A percentile compares a stretch with the other conserved stretches of the same genome.
Evolutionary conservation across 2,329 filamentous ascomycete species (phyloP).

Genomic region (Diaporthe citriasiana): DNA sequence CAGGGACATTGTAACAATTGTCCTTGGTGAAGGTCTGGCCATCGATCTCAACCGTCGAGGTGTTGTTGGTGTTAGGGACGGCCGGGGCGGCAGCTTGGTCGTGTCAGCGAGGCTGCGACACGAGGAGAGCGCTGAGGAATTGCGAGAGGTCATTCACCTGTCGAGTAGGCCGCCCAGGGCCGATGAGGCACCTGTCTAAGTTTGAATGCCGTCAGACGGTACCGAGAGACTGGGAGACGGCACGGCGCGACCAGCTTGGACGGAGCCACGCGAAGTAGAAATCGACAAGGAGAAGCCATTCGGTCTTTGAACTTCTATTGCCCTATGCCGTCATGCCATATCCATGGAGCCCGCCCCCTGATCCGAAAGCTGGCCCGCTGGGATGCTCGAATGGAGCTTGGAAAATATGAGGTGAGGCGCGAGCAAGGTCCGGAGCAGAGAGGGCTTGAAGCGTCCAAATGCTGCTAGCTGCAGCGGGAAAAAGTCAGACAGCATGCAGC

Average conservation of each 20-base stretch:
- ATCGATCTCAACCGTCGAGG: constrained; percentile 68
- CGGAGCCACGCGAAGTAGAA: constrained; percentile 24
- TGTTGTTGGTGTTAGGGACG: constrained; percentile 14
- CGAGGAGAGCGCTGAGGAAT: not conserved
- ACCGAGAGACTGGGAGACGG: constrained; percentile 12
- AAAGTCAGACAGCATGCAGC: constrained; percentile 26
- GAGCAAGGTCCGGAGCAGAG: not conserved
- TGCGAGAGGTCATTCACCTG: constrained; percentile 39
- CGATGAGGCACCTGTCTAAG: constrained; percentile 18
- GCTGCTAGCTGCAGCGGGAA: constrained; percentile 6
- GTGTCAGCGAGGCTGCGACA: constrained; percentile 40
- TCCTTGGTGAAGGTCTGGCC: constrained; percentile 77
- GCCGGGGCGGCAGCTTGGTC: constrained; percentile 43
- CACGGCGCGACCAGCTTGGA: constrained; percentile 26
- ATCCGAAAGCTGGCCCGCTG: constrained; percentile 10
- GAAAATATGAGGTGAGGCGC: not conserved
- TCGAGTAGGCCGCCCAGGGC: constrained; percentile 37
- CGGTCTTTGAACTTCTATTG: constrained; percentile 13
- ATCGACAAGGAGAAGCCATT: constrained; percentile 41
- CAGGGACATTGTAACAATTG: constrained; percentile 86
- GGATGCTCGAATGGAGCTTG: constrained; percentile 4
- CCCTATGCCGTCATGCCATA: constrained; percentile 35
- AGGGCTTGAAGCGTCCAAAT: not conserved
- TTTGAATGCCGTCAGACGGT: constrained; percentile 20
- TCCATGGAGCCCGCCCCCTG: constrained; percentile 14